Conservation (phyloP, 306 rosid genomes). For the Quercus bicolor region DNA sequence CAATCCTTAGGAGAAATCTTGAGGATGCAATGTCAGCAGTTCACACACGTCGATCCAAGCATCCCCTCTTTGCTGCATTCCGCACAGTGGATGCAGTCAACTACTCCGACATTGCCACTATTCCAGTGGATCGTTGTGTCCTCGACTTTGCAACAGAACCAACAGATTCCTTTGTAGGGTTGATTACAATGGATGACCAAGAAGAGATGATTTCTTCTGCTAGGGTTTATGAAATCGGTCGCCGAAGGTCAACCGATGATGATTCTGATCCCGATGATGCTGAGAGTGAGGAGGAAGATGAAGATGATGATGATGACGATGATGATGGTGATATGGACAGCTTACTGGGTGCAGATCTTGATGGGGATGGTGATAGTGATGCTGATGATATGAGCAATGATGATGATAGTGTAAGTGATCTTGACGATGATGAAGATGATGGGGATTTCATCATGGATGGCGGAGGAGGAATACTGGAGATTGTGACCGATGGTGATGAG, state of each 20-base stretch:
- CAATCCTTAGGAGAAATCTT: slow-evolving; percentile 82
- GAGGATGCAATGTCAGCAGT: slow-evolving; percentile 96
- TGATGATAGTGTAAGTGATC: slow-evolving; percentile 60
- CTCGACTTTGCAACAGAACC: slow-evolving; percentile 90
- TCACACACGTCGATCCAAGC: slow-evolving; percentile 80
- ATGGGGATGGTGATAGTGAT: slow-evolving; percentile 72
- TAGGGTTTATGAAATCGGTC: slow-evolving; percentile 87
- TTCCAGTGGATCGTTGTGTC: slow-evolving; percentile 89
- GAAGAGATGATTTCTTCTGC: slow-evolving; percentile 92
- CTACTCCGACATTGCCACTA: slow-evolving; percentile 90
- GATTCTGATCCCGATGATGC: slow-evolving; percentile 99
- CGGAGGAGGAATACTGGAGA: slow-evolving; percentile 59
- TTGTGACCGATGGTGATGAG: slow-evolving; percentile 66
- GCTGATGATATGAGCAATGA: slow-evolving; percentile 72
- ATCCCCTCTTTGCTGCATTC: slow-evolving; percentile 82
- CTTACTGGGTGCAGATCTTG: slow-evolving; percentile 76
- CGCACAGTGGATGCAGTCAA: slow-evolving; percentile 95
- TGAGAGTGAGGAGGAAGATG: slow-evolving; percentile 87
- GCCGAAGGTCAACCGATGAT: slow-evolving; percentile 87
- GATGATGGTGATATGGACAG: slow-evolving; percentile 49
- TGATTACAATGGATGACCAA: slow-evolving; percentile 94
- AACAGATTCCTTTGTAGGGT: slow-evolving; percentile 91
- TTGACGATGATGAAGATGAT: slow-evolving; percentile 52
- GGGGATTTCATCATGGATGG: slow-evolving; percentile 74
- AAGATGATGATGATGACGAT: slow-evolving; percentile 58